Evolutionary conservation across 2,329 filamentous ascomycete species (phyloP).

Genomic region (Mycogone perniciosa): DNA sequence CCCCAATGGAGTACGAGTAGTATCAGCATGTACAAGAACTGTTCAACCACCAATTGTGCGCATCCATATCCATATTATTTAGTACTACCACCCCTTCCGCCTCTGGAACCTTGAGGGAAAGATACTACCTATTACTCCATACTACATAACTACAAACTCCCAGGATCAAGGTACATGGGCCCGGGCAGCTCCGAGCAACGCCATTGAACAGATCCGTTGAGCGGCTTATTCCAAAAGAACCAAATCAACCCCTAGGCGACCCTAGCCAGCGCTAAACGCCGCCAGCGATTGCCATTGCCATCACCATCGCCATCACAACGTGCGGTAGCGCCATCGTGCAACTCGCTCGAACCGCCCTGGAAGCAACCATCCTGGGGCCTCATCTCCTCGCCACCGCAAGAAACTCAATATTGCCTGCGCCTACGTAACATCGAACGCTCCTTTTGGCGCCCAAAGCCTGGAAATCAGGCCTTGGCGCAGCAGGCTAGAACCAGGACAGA

Average conservation of each 20-base stretch:
- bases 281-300: neutral
- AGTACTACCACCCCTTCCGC: too few relatives aligned
- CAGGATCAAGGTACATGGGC: slow-evolving; percentile 1
- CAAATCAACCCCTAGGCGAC: neutral
- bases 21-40: too few relatives aligned
- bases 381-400: slow-evolving; percentile 7
- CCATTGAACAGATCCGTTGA: neutral
- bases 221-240: too few relatives aligned
- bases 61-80: too few relatives aligned
- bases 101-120: too few relatives aligned
- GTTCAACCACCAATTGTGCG: too few relatives aligned
- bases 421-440: neutral
- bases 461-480: slow-evolving; percentile 8
- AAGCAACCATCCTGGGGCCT: slow-evolving; percentile 1
- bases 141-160: neutral
- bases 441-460: slow-evolving; percentile 7
- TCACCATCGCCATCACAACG: slow-evolving; percentile 10
- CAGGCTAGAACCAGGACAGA: slow-evolving; percentile 5
- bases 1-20: too few relatives aligned
- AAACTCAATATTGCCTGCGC: slow-evolving; percentile 6
- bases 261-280: neutral
- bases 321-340: slow-evolving; percentile 15
- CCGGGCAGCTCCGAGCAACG: slow-evolving; percentile 7
- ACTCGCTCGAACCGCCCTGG: slow-evolving; percentile 3
- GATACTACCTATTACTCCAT: too few relatives aligned